Evolutionary conservation across 345 rosid species (phyloP), one percentile per base, ranked within the genome.

Genomic region (Eutrema heterophyllum): DNA sequence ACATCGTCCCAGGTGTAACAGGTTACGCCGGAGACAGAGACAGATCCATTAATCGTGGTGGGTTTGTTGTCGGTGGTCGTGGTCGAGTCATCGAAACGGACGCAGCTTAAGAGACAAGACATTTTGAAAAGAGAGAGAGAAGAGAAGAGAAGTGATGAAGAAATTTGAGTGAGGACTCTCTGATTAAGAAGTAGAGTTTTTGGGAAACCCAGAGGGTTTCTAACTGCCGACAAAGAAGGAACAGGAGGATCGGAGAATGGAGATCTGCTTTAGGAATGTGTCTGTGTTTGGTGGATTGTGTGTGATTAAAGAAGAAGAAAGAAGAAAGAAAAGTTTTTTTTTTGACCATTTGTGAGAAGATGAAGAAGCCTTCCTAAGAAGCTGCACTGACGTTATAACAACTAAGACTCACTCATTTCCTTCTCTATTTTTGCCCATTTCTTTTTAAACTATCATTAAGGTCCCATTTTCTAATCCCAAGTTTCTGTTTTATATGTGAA

Each of bases 1-100:
- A 93, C 70, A 67, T 87, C 92, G 0, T 62, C 82, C 96, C 90
- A 88, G 4, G 63, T 75, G 43, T 70, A 89, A 51, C 79, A 77
- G 61, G 81, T 81, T 2, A 61, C 77, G 33, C 65, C 60, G 12
- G 58, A 68, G 60, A 32, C 83, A 13, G 65, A 55, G 13, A 1
- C 63, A 56, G 26, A 70, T 13, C 27, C 75, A 0, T 9, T 61
- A 16, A 60, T 44, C 32, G 9, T 75, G 68, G 9, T 75, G 68
- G 51, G 29, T 33, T 57, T 27, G 26, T 40, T 72, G 24, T 26
- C 65, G 50, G 27, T 61, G 38, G 18, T 45, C 14, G 15, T 29
- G 30, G 13, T 40, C 49, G 67, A 51, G 67, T 39, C 79, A n/a
- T 67, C 71, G 74, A 70, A 58, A 18, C 75, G 72, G 46, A 82